Percentiles rank a stretch among this genome's conserved stretches.
Conservation (phyloP, 768 basidiomycete species). For the Kwoniella mangroviensis region DNA sequence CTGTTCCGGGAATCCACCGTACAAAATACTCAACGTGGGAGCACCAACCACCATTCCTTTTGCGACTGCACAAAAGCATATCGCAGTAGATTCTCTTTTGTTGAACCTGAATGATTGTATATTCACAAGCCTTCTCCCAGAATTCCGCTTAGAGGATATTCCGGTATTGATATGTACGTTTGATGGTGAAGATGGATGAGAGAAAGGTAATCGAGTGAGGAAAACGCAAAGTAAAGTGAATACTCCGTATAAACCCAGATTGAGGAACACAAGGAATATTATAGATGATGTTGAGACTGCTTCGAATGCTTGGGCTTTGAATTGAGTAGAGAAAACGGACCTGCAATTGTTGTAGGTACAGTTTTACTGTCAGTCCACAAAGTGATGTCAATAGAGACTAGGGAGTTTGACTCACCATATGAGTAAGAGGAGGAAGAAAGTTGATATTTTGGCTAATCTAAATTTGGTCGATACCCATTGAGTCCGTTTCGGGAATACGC, state of each 20-base stretch:
- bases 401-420: constrained; percentile 42
- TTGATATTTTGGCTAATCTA: constrained; percentile 37
- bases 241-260: constrained; percentile 35
- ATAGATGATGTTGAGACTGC: constrained; percentile 40
- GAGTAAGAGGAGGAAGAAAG: constrained; percentile 44
- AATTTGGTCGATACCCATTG: constrained; percentile 35
- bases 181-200: constrained; percentile 9
- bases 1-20: constrained; percentile 46
- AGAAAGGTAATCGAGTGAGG: constrained; percentile 42
- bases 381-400: not conserved
- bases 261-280: constrained; percentile 44
- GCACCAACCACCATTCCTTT: constrained; percentile 53
- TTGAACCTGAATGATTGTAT: constrained; percentile 29
- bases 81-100: constrained; percentile 50
- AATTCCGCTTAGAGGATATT: not conserved
- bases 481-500: constrained; percentile 38
- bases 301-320: constrained; percentile 37
- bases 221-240: constrained; percentile 40
- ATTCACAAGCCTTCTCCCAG: constrained; percentile 1
- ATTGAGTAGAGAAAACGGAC: constrained; percentile 49
- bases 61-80: constrained; percentile 54
- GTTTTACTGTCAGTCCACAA: no score
- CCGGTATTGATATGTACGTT: not conserved
- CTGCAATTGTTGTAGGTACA: constrained; percentile 10
- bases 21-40: constrained; percentile 49